Evolutionary conservation across 495 filamentous ascomycete genomes (phyloP).

Genomic region (Annulohypoxylon nitens): DNA sequence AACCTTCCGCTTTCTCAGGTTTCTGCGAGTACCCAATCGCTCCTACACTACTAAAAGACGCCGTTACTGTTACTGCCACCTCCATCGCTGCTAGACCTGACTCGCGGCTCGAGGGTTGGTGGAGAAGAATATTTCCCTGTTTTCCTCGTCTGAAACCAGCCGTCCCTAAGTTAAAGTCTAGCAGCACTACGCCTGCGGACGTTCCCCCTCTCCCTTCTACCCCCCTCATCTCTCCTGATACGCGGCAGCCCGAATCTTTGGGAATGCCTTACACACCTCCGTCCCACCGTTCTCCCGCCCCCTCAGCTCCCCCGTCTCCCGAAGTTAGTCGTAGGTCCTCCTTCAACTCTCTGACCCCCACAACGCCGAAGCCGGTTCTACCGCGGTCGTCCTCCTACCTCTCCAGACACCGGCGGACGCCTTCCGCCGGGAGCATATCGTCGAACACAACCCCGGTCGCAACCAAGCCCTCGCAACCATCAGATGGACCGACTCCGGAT

Average conservation of each 20-base stretch:
- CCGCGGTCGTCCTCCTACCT: constrained; percentile 84
- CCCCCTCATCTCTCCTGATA: constrained; percentile 38
- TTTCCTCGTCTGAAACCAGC: constrained; percentile 42
- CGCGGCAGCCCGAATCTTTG: constrained; percentile 51
- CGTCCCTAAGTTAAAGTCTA: constrained; percentile 37
- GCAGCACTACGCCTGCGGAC: constrained; percentile 39
- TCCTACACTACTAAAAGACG: constrained; percentile 33
- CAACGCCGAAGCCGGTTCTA: constrained; percentile 64
- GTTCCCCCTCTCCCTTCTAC: constrained; percentile 33
- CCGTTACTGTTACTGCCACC: constrained; percentile 32
- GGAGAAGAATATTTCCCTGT: constrained; percentile 49
- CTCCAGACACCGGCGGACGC: constrained; percentile 66
- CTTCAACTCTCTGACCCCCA: constrained; percentile 59
- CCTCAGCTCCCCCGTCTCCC: constrained; percentile 74
- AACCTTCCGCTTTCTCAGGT: constrained; percentile 46
- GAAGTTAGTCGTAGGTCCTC: constrained; percentile 70
- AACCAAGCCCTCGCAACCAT: constrained; percentile 37
- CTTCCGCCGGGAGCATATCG: constrained; percentile 52
- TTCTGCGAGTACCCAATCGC: constrained; percentile 42
- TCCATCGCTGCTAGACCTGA: constrained; percentile 19
- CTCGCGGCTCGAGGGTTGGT: constrained; percentile 45
- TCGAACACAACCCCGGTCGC: constrained; percentile 50
- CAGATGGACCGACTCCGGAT: constrained; percentile 58
- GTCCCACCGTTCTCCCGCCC: constrained; percentile 80
- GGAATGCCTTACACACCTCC: constrained; percentile 97